Evolutionary conservation across 2,329 filamentous ascomycete genomes (phyloP).

Genomic region (Ascochyta koolunga): DNA sequence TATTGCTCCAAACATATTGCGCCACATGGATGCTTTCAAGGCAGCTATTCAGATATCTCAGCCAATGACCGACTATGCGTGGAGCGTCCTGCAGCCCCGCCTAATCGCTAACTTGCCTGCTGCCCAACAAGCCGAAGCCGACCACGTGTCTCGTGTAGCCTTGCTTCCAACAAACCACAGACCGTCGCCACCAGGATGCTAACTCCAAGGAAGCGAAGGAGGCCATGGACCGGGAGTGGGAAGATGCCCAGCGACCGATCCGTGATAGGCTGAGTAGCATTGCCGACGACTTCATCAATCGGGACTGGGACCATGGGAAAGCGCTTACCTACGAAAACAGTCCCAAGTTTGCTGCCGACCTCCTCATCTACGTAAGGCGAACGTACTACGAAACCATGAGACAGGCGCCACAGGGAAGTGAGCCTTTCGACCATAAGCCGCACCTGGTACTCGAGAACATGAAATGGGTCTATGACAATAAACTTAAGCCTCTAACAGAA

Average conservation of each 20-base stretch:
- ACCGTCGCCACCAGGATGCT: slow-evolving; percentile 55
- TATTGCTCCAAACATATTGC: slow-evolving; percentile 65
- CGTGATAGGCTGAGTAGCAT: slow-evolving; percentile 68
- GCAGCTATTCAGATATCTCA: slow-evolving; percentile 73
- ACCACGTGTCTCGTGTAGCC: slow-evolving; percentile 56
- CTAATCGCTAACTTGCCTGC: slow-evolving; percentile 69
- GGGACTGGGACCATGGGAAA: slow-evolving; percentile 68
- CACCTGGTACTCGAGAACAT: slow-evolving; percentile 80
- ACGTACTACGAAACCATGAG: slow-evolving; percentile 71
- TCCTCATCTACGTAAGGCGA: slow-evolving; percentile 70
- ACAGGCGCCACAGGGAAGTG: slow-evolving; percentile 5
- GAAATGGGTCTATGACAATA: slow-evolving; percentile 83
- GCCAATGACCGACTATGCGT: slow-evolving; percentile 71
- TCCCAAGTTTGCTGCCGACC: slow-evolving; percentile 73
- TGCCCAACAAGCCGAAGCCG: slow-evolving; percentile 63
- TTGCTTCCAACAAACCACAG: slow-evolving; percentile 55
- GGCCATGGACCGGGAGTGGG: slow-evolving; percentile 71
- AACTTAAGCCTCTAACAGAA: slow-evolving; percentile 73
- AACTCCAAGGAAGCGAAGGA: slow-evolving; percentile 62
- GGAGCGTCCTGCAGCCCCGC: slow-evolving; percentile 71
- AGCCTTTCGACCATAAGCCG: slow-evolving; percentile 50
- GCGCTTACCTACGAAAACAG: slow-evolving; percentile 68
- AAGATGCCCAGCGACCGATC: slow-evolving; percentile 71
- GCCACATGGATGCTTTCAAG: slow-evolving; percentile 75
- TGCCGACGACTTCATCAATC: slow-evolving; percentile 72